A percentile compares a stretch with the other conserved stretches of the same genome.
These are phyloP conservation scores for Cryptococcus sp. DNA, from an alignment of 1,284 basidiomycete species.

Conservation along the genomic window DNA sequence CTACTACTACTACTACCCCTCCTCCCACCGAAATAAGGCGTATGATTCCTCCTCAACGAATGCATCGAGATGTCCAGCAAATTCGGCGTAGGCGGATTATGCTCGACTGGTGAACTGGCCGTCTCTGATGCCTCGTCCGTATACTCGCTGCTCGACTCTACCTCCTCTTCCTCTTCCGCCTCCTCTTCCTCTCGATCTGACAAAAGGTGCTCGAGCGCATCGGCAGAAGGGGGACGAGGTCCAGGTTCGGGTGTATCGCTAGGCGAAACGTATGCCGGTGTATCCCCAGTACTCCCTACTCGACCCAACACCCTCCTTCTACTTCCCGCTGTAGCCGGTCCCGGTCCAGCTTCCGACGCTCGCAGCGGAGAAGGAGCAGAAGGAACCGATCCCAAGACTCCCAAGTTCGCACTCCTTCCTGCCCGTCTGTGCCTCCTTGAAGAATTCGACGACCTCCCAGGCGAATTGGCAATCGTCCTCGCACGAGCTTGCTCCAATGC, in stretches of 20 bases:
- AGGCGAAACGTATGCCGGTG: slow-evolving; percentile 36
- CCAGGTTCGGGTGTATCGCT: slow-evolving; percentile 39
- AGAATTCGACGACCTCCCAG: slow-evolving; percentile 16
- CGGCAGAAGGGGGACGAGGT: slow-evolving; percentile 28
- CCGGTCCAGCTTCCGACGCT: slow-evolving; percentile 25
- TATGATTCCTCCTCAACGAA: slow-evolving; percentile 26
- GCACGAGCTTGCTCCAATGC: slow-evolving; percentile 39
- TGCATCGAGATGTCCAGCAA: slow-evolving; percentile 53
- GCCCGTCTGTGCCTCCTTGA: slow-evolving; percentile 28
- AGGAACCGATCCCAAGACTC: slow-evolving; percentile 23
- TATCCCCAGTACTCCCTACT: not conserved
- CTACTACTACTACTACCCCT: slow-evolving; percentile 4
- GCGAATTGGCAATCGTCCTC: slow-evolving; percentile 9
- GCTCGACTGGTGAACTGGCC: slow-evolving; percentile 35
- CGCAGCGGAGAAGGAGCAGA: slow-evolving; percentile 35
- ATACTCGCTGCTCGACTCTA: slow-evolving; percentile 13
- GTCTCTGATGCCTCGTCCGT: slow-evolving; percentile 10
- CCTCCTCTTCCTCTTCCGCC: slow-evolving; percentile 13
- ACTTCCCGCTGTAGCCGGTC: slow-evolving; percentile 23
- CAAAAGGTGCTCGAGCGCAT: slow-evolving; percentile 20
- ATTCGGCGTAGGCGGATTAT: slow-evolving; percentile 55
- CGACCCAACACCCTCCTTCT: slow-evolving; percentile 24
- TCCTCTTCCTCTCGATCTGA: slow-evolving; percentile 21
- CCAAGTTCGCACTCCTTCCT: slow-evolving; percentile 16
- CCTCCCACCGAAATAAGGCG: slow-evolving; percentile 31